These are phyloP conservation scores for Dactylis glomerata DNA, from an alignment of 176 grass and related monocot genomes.

Conservation along the genomic window DNA sequence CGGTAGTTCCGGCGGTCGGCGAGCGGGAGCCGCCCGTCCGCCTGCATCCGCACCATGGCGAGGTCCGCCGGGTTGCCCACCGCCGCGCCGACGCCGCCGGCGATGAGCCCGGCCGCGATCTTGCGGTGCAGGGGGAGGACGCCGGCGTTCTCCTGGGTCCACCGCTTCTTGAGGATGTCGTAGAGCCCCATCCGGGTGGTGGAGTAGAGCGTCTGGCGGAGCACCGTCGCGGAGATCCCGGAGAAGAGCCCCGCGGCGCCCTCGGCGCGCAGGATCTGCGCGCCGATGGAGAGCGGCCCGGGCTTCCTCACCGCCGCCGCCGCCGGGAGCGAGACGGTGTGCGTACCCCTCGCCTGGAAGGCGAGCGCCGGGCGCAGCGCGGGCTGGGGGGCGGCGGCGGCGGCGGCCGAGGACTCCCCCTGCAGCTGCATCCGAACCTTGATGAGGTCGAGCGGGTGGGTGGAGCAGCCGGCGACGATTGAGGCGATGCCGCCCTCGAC, in stretches of 20 bases:
- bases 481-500: slow-evolving; percentile 91
- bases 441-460: slow-evolving; percentile 90
- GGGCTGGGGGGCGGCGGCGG: slow-evolving; percentile 7
- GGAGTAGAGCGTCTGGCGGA: slow-evolving; percentile 93
- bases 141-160: slow-evolving; percentile 48
- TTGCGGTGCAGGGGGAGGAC: slow-evolving; percentile 71
- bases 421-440: slow-evolving; percentile 99
- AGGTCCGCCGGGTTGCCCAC: slow-evolving; percentile 94
- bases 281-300: slow-evolving; percentile 63
- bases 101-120: slow-evolving; percentile 63
- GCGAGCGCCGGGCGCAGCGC: slow-evolving; percentile 65
- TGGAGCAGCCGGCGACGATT: slow-evolving; percentile 86
- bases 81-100: slow-evolving; percentile 75
- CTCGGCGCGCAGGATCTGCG: slow-evolving; percentile 85
- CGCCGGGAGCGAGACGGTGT: slow-evolving; percentile 34
- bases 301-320: slow-evolving; percentile 37
- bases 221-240: slow-evolving; percentile 72
- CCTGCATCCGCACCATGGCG: slow-evolving; percentile 98
- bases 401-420: slow-evolving; percentile 36
- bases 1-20: slow-evolving; percentile 88
- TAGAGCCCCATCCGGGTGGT: slow-evolving; percentile 95
- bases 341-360: slow-evolving; percentile 29
- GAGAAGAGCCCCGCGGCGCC: slow-evolving; percentile 74
- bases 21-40: slow-evolving; percentile 68
- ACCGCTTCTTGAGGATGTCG: slow-evolving; percentile 82